Base-by-base conservation (phyloP, 768 basidiomycete species). In the Leccinum imitatum region DNA sequence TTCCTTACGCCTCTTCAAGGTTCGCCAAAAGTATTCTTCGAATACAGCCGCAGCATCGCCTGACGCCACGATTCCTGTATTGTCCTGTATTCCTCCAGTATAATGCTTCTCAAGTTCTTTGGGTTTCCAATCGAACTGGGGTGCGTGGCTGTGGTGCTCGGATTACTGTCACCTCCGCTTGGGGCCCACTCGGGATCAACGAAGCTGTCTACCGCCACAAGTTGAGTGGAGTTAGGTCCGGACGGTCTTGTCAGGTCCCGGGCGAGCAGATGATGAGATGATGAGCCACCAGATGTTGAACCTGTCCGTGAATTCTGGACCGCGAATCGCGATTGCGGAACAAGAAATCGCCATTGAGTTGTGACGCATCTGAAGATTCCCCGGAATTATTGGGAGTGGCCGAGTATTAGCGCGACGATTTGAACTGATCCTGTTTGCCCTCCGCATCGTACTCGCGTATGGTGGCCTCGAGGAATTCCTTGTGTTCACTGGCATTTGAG, bases 381-480 rank as follows among this genome's bases (percentile, higher is more conserved):
- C 69, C 76, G 0, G 81, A 81, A 53, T 75, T 64, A 10, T 71
- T 74, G 19, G 86, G 86, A 51, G 86, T 87, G 37, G 80, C 74
- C 50, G 75, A 39, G 78, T 52, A 10, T 63, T 70, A 53, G 61
- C 52, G 37, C 41, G 65, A 62, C 53, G 54, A 37, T 50, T 56
- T 33, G 63, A 57, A 46, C 51, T 47, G n/a, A 62, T 27, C 52
- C 54, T 56, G 44, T 48, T 65, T 50, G 67, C 63, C 53, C 60
- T 65, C 59, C 21, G 58, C 64, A 4, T 69, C 73, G 50, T 73
- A 71, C 48, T 65, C 46, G 60, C 63, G 65, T 63, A 69, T 68
- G 21, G 66, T 62, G 47, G 33, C 56, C 33, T 62, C 70, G 41
- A 72, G 35, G 57, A 63, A 62, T 35, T 68, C 63, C 17, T 53